Percentiles rank a stretch among this genome's conserved stretches.
These are phyloP conservation scores for Gossypium arboreum DNA, from an alignment of 345 rosid genomes.

Conservation along the genomic window DNA sequence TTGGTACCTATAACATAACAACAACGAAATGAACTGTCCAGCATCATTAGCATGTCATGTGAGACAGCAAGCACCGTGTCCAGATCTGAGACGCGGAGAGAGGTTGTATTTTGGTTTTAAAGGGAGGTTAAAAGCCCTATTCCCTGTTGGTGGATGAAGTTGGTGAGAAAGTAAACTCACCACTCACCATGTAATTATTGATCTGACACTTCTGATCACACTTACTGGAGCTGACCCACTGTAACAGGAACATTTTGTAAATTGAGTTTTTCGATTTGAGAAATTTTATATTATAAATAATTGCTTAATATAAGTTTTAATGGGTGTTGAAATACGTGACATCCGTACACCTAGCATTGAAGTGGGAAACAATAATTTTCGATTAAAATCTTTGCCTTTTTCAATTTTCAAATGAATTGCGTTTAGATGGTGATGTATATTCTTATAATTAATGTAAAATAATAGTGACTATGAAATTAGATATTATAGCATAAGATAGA, in stretches of 20 bases:
- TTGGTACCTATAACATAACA: neutral
- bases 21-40: conserved; percentile 6
- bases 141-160: neutral
- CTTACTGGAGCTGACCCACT: neutral
- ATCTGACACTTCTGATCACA: neutral
- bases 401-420: too few relatives aligned
- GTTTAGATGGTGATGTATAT: rapidly evolving
- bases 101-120: neutral
- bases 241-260: neutral
- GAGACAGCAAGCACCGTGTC: neutral
- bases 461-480: rapidly evolving
- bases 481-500: too few relatives aligned
- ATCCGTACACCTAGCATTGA: too few relatives aligned
- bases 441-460: too few relatives aligned
- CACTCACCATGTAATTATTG: neutral
- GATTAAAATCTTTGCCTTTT: too few relatives aligned
- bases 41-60: conserved; percentile 6
- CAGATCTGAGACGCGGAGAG: conserved; percentile 3
- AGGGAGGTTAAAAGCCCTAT: neutral
- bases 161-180: neutral
- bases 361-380: too few relatives aligned
- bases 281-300: too few relatives aligned
- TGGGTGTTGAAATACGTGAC: too few relatives aligned
- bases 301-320: too few relatives aligned
- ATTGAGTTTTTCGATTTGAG: too few relatives aligned